phyloP scores from a whole-genome alignment of 441 rosid species.

The Croton setiger region DNA sequence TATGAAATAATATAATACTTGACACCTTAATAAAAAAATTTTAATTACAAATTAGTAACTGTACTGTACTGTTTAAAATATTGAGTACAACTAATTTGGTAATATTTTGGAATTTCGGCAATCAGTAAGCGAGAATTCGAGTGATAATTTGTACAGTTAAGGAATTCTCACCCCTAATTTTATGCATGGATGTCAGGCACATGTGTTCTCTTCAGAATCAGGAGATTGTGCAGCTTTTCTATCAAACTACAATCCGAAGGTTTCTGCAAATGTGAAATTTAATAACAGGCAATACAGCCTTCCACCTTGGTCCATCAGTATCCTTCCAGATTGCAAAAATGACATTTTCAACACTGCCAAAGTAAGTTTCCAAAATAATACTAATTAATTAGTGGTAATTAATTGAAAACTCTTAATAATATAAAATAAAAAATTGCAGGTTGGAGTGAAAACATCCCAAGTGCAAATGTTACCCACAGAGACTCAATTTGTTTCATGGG shows the following conservation, averaged over 20 bases:
- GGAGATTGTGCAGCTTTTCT: constrained; percentile 76
- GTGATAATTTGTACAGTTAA: too few species aligned
- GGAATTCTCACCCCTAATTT: too few species aligned
- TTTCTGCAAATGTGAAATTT: constrained; percentile 48
- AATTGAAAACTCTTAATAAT: too few species aligned
- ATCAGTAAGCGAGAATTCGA: too few species aligned
- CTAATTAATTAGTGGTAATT: too few species aligned
- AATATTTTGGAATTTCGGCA: too few species aligned
- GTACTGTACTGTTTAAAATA: too few species aligned
- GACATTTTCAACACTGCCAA: constrained; percentile 70
- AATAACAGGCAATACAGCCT: constrained; percentile 44
- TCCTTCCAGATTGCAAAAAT: constrained; percentile 79
- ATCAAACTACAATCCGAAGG: constrained; percentile 46
- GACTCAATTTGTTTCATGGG: constrained; percentile 49
- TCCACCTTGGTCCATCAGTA: constrained; percentile 81
- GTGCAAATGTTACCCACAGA: constrained; percentile 59
- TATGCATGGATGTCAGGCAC: constrained; percentile 40
- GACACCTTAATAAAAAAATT: too few species aligned
- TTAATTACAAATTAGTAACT: too few species aligned
- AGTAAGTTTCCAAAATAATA: constrained; percentile 29
- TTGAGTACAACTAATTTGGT: too few species aligned
- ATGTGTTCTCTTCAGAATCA: constrained; percentile 50
- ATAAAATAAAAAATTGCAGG: constrained; percentile 31
- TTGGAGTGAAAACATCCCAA: constrained; percentile 42
- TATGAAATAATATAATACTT: too few species aligned